Base-by-base conservation (phyloP, 306 rosid species). In the Inga oerstediana region DNA sequence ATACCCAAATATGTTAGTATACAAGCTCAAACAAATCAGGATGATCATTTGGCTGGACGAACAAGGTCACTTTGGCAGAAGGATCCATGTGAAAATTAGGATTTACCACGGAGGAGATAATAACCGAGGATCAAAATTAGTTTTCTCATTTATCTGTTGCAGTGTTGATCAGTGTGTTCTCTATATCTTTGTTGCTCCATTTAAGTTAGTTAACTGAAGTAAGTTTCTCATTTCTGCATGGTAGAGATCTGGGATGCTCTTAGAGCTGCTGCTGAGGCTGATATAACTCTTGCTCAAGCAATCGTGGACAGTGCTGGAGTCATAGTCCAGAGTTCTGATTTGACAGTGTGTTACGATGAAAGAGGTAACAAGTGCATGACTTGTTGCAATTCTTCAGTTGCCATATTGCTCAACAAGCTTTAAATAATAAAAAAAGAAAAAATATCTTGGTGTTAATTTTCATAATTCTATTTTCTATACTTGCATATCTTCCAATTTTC, bases 241-340 rank as follows among this genome's bases (percentile, higher is more conserved):
- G 71, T 81, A 97, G 99, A 97, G 91, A 97, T 97, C 84, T 97
- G 99, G 99, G 99, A 97, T 77, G 99, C 99, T 66, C 98, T 97
- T 80, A 86, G 93, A 81, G 99, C 99, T 81, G 99, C 98, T 75
- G 98, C 97, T 10, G 99, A 97, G 85, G 99, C 97, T 81, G 99
- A 96, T 70, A 75, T 89, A 71, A 77, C 87, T 76, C 93, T 97
- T 72, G 97, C 98, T 54, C 99, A 97, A 84, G 97, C 95, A 35
- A 97, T 97, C 76, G 91, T 97, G 59, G 98, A 97, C 80, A 91
- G 98, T 83, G 99, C 97, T 19, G 99, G 99, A 61, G 97, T 97
- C 80, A 97, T 97, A 81, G 90, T 94, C 78, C 99, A 92, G 83
- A 97, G 92, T 91, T 89, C 94, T 79, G 98, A 97, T 86, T 88